Evolutionary conservation across 2,329 filamentous ascomycete genomes (phyloP).

Genomic region (Trichoderma atroviride): DNA sequence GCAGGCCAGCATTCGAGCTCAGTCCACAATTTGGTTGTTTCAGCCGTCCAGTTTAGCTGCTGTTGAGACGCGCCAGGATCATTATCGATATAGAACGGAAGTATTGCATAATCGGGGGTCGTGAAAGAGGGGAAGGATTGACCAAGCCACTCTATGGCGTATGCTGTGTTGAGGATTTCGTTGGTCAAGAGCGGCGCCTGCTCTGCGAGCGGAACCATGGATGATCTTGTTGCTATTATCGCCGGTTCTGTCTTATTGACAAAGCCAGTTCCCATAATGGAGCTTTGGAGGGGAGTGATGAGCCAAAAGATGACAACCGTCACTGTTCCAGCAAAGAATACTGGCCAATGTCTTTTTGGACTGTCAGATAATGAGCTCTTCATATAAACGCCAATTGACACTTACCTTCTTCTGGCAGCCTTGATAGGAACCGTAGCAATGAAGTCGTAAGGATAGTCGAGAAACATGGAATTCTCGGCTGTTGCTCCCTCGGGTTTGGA

Average conservation of each 20-base stretch:
- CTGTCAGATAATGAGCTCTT: neutral
- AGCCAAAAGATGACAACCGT: slow-evolving; percentile 58
- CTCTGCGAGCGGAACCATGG: neutral
- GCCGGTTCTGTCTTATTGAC: slow-evolving; percentile 31
- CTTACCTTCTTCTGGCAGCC: slow-evolving; percentile 34
- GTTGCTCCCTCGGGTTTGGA: slow-evolving; percentile 49
- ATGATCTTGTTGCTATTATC: slow-evolving; percentile 6
- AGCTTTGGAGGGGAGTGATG: slow-evolving; percentile 57
- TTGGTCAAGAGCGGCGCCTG: slow-evolving; percentile 35
- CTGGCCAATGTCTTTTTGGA: slow-evolving; percentile 39
- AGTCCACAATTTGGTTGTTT: slow-evolving; percentile 40
- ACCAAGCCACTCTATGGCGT: slow-evolving; percentile 50
- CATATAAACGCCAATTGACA: too few relatives aligned
- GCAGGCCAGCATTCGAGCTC: slow-evolving; percentile 45
- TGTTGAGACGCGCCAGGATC: neutral
- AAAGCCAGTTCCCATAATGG: slow-evolving; percentile 50
- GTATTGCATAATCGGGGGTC: slow-evolving; percentile 42
- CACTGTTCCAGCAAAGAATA: slow-evolving; percentile 41
- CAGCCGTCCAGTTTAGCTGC: neutral
- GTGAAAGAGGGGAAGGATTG: slow-evolving; percentile 50
- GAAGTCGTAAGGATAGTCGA: slow-evolving; percentile 56
- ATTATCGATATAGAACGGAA: neutral
- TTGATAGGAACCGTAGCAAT: slow-evolving; percentile 39
- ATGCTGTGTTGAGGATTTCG: slow-evolving; percentile 47
- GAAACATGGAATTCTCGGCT: slow-evolving; percentile 50